phyloP scores from a whole-genome alignment of 257 asterid genomes.

The Dorcoceras hygrometricum region DNA sequence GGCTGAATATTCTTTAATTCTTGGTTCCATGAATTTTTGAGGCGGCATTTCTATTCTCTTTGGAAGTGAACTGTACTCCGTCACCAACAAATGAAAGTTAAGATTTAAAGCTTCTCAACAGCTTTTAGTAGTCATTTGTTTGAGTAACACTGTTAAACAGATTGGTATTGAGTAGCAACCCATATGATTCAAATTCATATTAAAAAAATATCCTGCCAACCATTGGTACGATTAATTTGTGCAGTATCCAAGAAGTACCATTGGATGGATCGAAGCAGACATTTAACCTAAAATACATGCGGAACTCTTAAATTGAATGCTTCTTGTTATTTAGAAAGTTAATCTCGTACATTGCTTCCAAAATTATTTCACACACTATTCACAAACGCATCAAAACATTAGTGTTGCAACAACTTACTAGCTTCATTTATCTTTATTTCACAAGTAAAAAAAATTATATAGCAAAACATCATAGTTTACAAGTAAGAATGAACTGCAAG shows the following conservation, averaged over 20 bases:
- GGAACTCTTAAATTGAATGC: too few species aligned
- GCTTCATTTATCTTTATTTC: neutral
- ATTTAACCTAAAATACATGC: too few species aligned
- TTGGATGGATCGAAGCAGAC: neutral
- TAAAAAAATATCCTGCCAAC: too few species aligned
- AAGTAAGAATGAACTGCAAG: neutral
- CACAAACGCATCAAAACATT: neutral
- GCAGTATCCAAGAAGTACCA: neutral
- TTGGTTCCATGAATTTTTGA: neutral
- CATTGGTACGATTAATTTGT: neutral
- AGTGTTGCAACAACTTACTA: neutral
- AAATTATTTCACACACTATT: neutral
- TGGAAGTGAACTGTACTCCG: neutral
- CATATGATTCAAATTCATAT: too few species aligned
- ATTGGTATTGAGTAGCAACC: too few species aligned
- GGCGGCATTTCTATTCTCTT: neutral
- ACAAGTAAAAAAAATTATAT: too few species aligned
- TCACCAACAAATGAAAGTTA: too few species aligned
- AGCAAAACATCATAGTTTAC: neutral
- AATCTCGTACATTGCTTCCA: neutral
- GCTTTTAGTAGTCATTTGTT: neutral
- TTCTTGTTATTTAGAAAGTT: too few species aligned
- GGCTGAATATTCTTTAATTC: neutral
- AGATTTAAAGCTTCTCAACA: too few species aligned
- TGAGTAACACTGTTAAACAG: too few species aligned